Conservation (phyloP, 2,329 filamentous ascomycete genomes). For the Microdochium bolleyi region DNA sequence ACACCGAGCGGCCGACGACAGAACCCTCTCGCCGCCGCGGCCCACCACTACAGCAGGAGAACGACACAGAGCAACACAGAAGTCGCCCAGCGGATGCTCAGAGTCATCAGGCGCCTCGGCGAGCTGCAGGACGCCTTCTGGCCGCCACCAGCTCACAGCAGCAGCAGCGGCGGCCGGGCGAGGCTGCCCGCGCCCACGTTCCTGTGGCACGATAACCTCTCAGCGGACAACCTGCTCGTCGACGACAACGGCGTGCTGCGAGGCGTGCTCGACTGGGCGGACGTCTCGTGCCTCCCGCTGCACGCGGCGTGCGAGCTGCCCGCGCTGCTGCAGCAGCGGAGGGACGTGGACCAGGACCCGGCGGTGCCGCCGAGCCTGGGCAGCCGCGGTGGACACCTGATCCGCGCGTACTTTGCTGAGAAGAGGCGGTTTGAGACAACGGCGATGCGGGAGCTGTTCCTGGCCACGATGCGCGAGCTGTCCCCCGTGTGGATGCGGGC, state of each 20-base stretch:
- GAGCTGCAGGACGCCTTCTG: conserved; percentile 9
- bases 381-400: not conserved
- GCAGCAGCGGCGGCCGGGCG: not conserved
- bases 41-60: not conserved
- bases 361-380: not conserved
- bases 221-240: conserved; percentile 23
- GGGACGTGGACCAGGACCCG: not conserved
- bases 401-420: conserved; percentile 9
- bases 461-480: conserved; percentile 10
- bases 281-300: conserved; percentile 19
- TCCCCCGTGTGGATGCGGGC: conserved; percentile 13
- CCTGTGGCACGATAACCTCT: conserved; percentile 21
- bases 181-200: conserved; percentile 11
- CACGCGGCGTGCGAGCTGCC: conserved; percentile 21
- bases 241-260: conserved; percentile 17
- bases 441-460: conserved; percentile 13
- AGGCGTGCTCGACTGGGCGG: conserved; percentile 25
- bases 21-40: not conserved
- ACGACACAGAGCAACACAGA: conserved; percentile 3
- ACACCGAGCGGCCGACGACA: not conserved
- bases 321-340: conserved; percentile 16
- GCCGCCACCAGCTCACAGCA: not conserved
- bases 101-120: conserved; percentile 10
- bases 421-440: conserved; percentile 14
- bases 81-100: conserved; percentile 7